Base-by-base conservation (phyloP, 176 grass and related monocot species). In the Raddia distichophylla region DNA sequence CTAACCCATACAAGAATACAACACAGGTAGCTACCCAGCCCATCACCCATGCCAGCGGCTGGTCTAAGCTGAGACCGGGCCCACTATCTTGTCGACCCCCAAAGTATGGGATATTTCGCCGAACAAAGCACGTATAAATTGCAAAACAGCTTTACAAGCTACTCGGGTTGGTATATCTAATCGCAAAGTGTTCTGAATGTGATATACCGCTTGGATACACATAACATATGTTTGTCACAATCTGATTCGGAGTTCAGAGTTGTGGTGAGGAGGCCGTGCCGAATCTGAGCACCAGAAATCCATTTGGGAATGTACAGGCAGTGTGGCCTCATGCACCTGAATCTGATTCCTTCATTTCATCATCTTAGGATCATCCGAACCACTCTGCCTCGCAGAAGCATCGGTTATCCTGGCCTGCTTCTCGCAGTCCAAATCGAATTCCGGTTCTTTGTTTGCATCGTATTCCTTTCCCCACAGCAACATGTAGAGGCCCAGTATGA, bases 381-480 rank as follows among this genome's bases (percentile, higher is more conserved):
- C 85, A 22, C 33, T 14, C 54, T 45, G 37, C 7, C 4, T 55
- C 0, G 54, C n/a, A 48, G 44, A 78, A 47, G 16, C 55, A 13
- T 42, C 59, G 19, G 14, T 34, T 5, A 63, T 18, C 53, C 69
- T 88, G 0, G 43, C 33, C 60, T 84, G 86, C 53, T 58, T 81
- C 83, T 90, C 87, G 73, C 78, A 64, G 61, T 81, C 87, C 47
- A 69, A 10, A 54, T 80, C 64, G 55, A 77, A 9, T 67, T 43
- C 15, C 22, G 40, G 13, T 27, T 89, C 83, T 50, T 59, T 56
- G 91, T n/a, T 61, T 9, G 61, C 10, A 59, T 60, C 13, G 15
- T 55, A 5, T 40, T 94, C 90, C 66, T 98, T 98, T 19, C 95
- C 90, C 92, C 95, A 94, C 34, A 98, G 74, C 78, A 97, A 60